These are phyloP conservation scores for Celoporthe dispersa DNA, from an alignment of 2,329 filamentous ascomycete species.

Conservation along the genomic window DNA sequence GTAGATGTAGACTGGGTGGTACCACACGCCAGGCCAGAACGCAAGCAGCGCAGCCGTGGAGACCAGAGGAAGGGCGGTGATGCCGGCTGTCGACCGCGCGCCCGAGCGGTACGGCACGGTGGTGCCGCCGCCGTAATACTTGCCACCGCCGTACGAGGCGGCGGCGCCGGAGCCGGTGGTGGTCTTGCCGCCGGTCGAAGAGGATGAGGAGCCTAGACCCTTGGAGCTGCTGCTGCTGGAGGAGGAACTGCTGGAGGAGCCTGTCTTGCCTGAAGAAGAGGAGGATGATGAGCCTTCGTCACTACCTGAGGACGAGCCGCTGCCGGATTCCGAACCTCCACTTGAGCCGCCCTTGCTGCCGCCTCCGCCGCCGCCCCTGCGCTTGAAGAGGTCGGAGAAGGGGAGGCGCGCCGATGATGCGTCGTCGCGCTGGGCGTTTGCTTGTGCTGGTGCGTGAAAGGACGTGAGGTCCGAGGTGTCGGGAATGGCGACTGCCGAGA, in stretches of 20 bases:
- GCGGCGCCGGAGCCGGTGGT: slow-evolving; percentile 60
- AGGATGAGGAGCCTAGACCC: slow-evolving; percentile 39
- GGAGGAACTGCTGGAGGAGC: slow-evolving; percentile 21
- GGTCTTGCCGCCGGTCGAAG: slow-evolving; percentile 56
- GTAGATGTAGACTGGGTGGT: slow-evolving; percentile 65
- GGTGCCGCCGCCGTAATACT: slow-evolving; percentile 71
- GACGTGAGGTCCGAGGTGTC: slow-evolving; percentile 28
- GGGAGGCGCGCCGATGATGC: slow-evolving; percentile 22
- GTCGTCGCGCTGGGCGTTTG: slow-evolving; percentile 31
- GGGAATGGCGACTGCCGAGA: slow-evolving; percentile 34
- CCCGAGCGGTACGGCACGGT: slow-evolving; percentile 64
- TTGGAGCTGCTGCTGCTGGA: slow-evolving; percentile 28
- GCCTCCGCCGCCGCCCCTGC: slow-evolving; percentile 63
- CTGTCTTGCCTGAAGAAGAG: slow-evolving; percentile 24
- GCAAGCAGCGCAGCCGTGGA: slow-evolving; percentile 51
- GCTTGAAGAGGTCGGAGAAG: slow-evolving; percentile 58
- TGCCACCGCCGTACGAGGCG: slow-evolving; percentile 64
- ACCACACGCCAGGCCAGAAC: slow-evolving; percentile 69
- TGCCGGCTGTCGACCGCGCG: slow-evolving; percentile 51
- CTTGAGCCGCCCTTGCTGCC: slow-evolving; percentile 48
- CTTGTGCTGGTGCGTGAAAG: slow-evolving; percentile 14
- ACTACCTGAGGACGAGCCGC: slow-evolving; percentile 22
- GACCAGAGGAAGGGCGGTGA: slow-evolving; percentile 52
- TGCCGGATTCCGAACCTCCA: slow-evolving; percentile 26
- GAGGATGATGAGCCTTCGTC: slow-evolving; percentile 41